Conservation (phyloP, 257 asterid genomes). For the Petunia axillaris region DNA sequence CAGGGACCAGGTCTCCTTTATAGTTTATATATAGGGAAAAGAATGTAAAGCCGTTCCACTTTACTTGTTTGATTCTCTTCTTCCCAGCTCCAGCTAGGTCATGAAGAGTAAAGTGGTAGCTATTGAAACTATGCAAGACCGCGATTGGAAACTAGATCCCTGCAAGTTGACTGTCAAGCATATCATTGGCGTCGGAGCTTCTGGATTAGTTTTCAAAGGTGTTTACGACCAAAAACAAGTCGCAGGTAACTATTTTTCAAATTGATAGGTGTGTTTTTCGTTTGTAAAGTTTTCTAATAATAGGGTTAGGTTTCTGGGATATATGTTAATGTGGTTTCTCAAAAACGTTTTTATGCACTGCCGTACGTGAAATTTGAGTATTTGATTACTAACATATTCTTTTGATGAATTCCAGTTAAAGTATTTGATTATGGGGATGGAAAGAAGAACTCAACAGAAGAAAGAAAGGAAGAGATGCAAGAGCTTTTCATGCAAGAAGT, state of each 20-base stretch:
- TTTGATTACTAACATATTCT: neutral
- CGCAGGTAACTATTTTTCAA: neutral
- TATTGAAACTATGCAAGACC: neutral
- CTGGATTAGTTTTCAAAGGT: neutral
- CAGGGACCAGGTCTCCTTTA: too few species aligned
- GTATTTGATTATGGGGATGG: neutral
- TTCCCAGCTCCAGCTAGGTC: too few species aligned
- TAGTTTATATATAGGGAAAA: too few species aligned
- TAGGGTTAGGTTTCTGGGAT: too few species aligned
- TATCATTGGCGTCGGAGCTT: neutral
- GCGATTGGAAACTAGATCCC: neutral
- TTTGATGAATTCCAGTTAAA: slow-evolving; percentile 17
- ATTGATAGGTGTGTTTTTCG: too few species aligned
- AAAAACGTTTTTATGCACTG: too few species aligned
- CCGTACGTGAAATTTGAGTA: too few species aligned
- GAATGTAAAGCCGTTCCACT: too few species aligned
- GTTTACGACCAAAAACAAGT: neutral
- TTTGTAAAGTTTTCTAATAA: too few species aligned
- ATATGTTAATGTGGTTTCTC: too few species aligned
- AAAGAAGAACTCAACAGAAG: neutral
- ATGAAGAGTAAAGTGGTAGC: too few species aligned
- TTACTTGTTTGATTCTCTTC: too few species aligned
- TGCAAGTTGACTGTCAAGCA: neutral
- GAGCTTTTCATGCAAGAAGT: slow-evolving; percentile 26
- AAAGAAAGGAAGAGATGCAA: neutral